Conservation (phyloP, 306 rosid species). For the Begonia peltatifolia region DNA sequence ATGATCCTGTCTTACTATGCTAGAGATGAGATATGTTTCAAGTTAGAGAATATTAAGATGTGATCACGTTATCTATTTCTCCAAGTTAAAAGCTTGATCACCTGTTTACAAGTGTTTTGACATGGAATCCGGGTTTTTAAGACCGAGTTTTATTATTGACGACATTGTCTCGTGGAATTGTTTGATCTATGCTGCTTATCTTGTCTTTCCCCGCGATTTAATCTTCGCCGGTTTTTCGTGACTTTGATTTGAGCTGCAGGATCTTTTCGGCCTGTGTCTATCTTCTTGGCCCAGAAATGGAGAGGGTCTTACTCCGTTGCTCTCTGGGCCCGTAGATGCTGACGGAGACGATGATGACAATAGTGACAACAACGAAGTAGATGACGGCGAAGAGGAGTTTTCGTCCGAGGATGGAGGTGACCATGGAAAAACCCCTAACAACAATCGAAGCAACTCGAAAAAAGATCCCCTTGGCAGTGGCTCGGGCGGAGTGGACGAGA, state of each 20-base stretch:
- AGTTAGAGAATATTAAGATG: no score
- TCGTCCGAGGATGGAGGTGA: slow-evolving; percentile 72
- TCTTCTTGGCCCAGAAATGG: slow-evolving; percentile 18
- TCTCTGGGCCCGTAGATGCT: slow-evolving; percentile 36
- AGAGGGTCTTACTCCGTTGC: slow-evolving; percentile 18
- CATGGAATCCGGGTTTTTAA: no score
- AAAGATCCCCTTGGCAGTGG: slow-evolving; percentile 44
- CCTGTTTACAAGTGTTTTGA: no score
- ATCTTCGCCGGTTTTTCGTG: not conserved
- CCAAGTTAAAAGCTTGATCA: no score
- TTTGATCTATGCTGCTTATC: not conserved
- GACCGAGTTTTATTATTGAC: no score
- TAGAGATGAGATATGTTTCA: no score
- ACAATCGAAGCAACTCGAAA: slow-evolving; percentile 46
- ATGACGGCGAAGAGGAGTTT: slow-evolving; percentile 67
- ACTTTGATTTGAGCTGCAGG: slow-evolving; percentile 25
- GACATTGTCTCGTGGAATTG: no score
- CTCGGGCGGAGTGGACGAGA: slow-evolving; percentile 48
- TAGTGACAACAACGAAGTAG: slow-evolving; percentile 48
- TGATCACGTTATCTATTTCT: no score
- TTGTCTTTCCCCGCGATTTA: not conserved
- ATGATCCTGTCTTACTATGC: no score
- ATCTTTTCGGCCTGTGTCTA: slow-evolving; percentile 15
- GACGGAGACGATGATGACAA: slow-evolving; percentile 53
- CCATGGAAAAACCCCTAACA: slow-evolving; percentile 40